Percentiles rank a stretch among this genome's conserved stretches.
Evolutionary conservation across 257 asterid genomes (phyloP).

Genomic region (Capsicum chinense): DNA sequence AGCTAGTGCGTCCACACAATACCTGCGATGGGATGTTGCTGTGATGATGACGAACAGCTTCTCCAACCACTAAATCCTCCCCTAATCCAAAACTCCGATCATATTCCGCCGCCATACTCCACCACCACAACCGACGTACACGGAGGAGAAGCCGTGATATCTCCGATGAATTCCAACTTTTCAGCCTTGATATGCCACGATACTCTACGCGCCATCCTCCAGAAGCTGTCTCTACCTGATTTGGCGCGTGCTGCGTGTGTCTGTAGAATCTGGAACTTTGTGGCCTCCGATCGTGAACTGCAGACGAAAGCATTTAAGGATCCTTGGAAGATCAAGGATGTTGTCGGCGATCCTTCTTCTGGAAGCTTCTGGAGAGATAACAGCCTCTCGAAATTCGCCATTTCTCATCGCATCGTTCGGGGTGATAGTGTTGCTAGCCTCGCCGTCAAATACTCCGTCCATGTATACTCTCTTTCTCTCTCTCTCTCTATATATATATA

Average conservation of each 20-base stretch:
- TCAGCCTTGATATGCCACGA: constrained; percentile 76
- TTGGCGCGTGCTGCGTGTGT: constrained; percentile 93
- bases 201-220: constrained; percentile 76
- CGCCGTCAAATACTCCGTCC: constrained; percentile 94
- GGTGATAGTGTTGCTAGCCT: constrained; percentile 85
- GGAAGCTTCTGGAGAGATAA: constrained; percentile 90
- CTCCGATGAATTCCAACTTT: constrained; percentile 90
- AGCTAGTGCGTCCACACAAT: constrained; percentile 22
- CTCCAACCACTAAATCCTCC: constrained; percentile 34
- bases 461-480: constrained; percentile 50
- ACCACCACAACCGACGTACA: constrained; percentile 33
- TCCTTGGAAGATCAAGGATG: constrained; percentile 83
- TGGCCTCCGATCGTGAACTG: constrained; percentile 82
- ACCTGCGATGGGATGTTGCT: constrained; percentile 41
- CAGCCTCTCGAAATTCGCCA: constrained; percentile 78
- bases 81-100: not conserved
- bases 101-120: constrained; percentile 18
- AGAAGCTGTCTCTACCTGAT: constrained; percentile 66
- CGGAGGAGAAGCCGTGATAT: constrained; percentile 46
- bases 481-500: no score
- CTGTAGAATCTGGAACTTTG: constrained; percentile 68
- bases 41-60: constrained; percentile 43
- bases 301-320: constrained; percentile 70
- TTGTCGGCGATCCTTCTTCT: constrained; percentile 81
- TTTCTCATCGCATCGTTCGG: constrained; percentile 75